These are phyloP conservation scores for Rhodotorula kratochvilovae DNA, from an alignment of 768 basidiomycete genomes.

Conservation along the genomic window DNA sequence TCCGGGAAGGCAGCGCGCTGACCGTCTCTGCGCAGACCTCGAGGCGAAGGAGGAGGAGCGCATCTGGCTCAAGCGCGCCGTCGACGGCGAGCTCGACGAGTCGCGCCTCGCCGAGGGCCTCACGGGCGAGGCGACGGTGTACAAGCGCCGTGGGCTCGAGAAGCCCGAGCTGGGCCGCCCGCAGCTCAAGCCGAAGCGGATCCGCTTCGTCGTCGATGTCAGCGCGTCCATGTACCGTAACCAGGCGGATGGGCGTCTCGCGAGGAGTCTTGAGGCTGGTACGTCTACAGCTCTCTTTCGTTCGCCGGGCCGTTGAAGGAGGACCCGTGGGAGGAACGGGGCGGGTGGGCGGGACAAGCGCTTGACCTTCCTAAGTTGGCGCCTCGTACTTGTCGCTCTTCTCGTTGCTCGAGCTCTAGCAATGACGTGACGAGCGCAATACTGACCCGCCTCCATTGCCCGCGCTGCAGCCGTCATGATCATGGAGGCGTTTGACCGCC, in stretches of 20 bases:
- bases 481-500: conserved; percentile 24
- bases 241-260: conserved; percentile 24
- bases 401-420: too few relatives aligned
- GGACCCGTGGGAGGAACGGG: too few relatives aligned
- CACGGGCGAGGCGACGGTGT: conserved; percentile 30
- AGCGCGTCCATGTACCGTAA: conserved; percentile 32
- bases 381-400: not conserved
- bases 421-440: too few relatives aligned
- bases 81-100: conserved; percentile 35
- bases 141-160: conserved; percentile 27
- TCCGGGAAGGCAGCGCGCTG: not conserved
- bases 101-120: conserved; percentile 20
- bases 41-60: conserved; percentile 36
- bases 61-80: conserved; percentile 29
- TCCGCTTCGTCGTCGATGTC: conserved; percentile 34
- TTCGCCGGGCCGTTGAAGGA: too few relatives aligned
- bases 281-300: not conserved
- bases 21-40: conserved; percentile 11
- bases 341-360: too few relatives aligned
- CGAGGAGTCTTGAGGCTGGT: conserved; percentile 25
- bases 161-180: conserved; percentile 33
- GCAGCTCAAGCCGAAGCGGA: conserved; percentile 36
- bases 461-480: conserved; percentile 24
- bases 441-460: not conserved
- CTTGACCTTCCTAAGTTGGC: not conserved